These are phyloP conservation scores for Scedosporium apiospermum DNA, from an alignment of 2,329 filamentous ascomycete genomes.

Conservation along the genomic window DNA sequence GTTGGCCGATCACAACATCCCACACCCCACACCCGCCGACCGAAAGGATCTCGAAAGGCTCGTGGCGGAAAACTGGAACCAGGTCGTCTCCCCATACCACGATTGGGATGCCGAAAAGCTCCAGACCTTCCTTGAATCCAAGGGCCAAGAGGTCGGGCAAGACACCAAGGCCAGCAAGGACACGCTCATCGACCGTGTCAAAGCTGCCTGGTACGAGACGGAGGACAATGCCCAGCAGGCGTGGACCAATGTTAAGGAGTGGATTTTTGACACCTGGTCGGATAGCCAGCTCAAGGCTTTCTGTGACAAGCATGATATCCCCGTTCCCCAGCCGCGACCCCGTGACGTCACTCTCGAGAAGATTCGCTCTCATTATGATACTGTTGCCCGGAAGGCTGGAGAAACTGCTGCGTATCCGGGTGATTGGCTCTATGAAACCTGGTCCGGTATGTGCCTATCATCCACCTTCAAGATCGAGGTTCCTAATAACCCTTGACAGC, in stretches of 20 bases:
- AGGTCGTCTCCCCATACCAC: slow-evolving; percentile 66
- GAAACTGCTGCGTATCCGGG: slow-evolving; percentile 82
- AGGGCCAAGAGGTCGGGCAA: slow-evolving; percentile 61
- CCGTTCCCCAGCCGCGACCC: slow-evolving; percentile 77
- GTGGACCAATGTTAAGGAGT: slow-evolving; percentile 67
- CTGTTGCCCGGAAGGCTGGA: slow-evolving; percentile 61
- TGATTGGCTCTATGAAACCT: slow-evolving; percentile 85
- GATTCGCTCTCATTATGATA: slow-evolving; percentile 72
- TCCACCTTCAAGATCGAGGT: not conserved
- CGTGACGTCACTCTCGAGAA: slow-evolving; percentile 74
- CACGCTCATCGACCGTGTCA: slow-evolving; percentile 58
- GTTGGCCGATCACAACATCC: slow-evolving; percentile 85
- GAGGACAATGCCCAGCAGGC: slow-evolving; percentile 67
- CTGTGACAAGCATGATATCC: slow-evolving; percentile 78
- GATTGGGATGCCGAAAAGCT: slow-evolving; percentile 66
- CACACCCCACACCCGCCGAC: slow-evolving; percentile 82
- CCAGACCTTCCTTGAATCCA: slow-evolving; percentile 55
- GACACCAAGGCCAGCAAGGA: slow-evolving; percentile 60
- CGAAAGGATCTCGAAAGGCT: slow-evolving; percentile 89
- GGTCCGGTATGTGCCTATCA: slow-evolving; percentile 44
- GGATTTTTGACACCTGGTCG: slow-evolving; percentile 93
- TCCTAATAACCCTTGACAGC: slow-evolving; percentile 31
- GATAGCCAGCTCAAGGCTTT: slow-evolving; percentile 92
- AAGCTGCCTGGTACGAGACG: slow-evolving; percentile 66
- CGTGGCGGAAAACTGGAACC: slow-evolving; percentile 82